A percentile compares a stretch with the other conserved stretches of the same genome.
phyloP scores from a whole-genome alignment of 1,284 basidiomycete species.

The Inonotus obliquus region DNA sequence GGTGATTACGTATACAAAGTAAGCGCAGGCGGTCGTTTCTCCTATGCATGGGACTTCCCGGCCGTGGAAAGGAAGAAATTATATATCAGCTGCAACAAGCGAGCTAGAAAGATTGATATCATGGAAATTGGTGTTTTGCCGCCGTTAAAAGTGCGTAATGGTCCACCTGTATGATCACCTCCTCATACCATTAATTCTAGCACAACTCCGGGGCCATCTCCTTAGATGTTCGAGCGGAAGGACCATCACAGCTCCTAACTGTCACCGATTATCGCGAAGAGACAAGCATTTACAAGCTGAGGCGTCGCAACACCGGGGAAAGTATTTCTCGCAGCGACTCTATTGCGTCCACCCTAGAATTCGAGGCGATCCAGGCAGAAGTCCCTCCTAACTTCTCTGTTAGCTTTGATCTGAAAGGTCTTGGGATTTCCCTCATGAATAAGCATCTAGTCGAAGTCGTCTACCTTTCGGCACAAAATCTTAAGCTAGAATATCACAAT shows the following conservation, averaged over 20 bases:
- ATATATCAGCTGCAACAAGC: conserved; percentile 58
- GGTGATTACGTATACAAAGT: conserved; percentile 48
- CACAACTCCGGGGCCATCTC: conserved; percentile 66
- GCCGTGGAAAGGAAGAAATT: conserved; percentile 84
- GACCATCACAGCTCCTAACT: conserved; percentile 80
- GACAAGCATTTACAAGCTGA: conserved; percentile 86
- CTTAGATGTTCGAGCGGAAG: conserved; percentile 91
- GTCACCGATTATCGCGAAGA: conserved; percentile 89
- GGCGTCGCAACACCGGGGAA: conserved; percentile 44
- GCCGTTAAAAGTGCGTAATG: conserved; percentile 82
- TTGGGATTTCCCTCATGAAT: conserved; percentile 93
- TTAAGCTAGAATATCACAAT: conserved; percentile 86
- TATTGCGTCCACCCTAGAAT: conserved; percentile 66
- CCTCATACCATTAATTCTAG: conserved; percentile 22
- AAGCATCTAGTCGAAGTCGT: conserved; percentile 86
- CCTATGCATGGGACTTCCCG: conserved; percentile 96
- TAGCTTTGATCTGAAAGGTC: conserved; percentile 80
- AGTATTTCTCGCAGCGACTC: conserved; percentile 67
- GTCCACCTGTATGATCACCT: conserved; percentile 19
- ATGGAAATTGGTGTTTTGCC: conserved; percentile 95
- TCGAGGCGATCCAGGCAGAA: conserved; percentile 85
- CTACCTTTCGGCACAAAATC: conserved; percentile 77
- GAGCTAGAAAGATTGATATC: conserved; percentile 80
- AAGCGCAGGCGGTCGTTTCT: conserved; percentile 48
- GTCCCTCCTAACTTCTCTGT: conserved; percentile 67